Evolutionary conservation across 192 early-diverging fungal species (phyloP).

Genomic region (Coemansia aciculifera): DNA sequence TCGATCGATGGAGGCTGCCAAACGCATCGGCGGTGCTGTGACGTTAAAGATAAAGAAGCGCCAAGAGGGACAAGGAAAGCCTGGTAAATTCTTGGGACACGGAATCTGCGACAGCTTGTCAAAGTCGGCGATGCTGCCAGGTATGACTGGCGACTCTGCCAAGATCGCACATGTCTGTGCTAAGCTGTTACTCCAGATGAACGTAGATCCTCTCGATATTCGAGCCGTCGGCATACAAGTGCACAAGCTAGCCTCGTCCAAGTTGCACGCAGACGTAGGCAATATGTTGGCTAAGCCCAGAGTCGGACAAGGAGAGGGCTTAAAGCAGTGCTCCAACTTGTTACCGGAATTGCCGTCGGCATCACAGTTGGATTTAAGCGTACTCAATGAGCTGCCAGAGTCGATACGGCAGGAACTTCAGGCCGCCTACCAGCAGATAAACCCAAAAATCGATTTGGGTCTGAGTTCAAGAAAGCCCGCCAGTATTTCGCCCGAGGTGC

Average conservation of each 20-base stretch:
- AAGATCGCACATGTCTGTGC: conserved; percentile 24
- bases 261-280: conserved; percentile 10
- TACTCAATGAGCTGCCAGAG: conserved; percentile 37
- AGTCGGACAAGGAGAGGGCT: neutral
- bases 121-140: conserved; percentile 53
- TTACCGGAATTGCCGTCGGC: conserved; percentile 28
- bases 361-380: conserved; percentile 42
- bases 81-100: conserved; percentile 66
- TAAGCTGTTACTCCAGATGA: conserved; percentile 21
- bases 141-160: conserved; percentile 54
- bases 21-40: conserved; percentile 60
- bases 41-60: conserved; percentile 69
- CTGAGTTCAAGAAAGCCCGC: neutral
- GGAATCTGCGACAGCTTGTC: conserved; percentile 64
- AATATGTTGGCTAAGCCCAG: conserved; percentile 26
- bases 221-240: conserved; percentile 46
- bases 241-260: conserved; percentile 22
- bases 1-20: conserved; percentile 59
- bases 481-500: neutral
- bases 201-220: conserved; percentile 39
- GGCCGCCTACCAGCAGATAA: conserved; percentile 16
- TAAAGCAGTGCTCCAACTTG: neutral
- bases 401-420: conserved; percentile 39
- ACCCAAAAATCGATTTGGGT: conserved; percentile 4
- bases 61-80: conserved; percentile 51